Base-by-base conservation (phyloP, 2,329 filamentous ascomycete species). In the Karstenula rhodostoma region DNA sequence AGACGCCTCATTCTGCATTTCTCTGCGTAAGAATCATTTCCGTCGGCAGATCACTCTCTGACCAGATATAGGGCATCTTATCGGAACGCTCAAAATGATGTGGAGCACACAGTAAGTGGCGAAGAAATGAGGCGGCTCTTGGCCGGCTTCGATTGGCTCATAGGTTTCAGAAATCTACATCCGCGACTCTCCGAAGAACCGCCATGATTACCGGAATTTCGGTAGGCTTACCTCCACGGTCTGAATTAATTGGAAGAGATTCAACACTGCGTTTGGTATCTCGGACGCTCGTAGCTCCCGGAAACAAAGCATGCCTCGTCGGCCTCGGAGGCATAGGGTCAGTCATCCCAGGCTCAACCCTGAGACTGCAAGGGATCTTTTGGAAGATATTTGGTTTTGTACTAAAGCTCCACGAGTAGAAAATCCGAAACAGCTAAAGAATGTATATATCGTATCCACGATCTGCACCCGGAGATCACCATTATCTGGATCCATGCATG, bases 341-440 rank as follows among this genome's bases (percentile, higher is more conserved):
- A 51, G 48, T 51, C 19, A 51, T 51, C 27, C 48, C 32, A 51
- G 32, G 19, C 32, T 23, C 29, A 37, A 23, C 10, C 12, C 19
- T 49, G 29, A 10, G 46, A 49, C 23, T 25, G 9, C 19, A 19
- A 19, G 25, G 10, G 32, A 32, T n/a, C 17, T 15, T 17, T n/a
- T n/a, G n/a, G 27, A 25, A 49, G 1, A 51, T 40, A 2, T 37
- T 51, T 35, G 47, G 29, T 49, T 25, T 17, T 4, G 19, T 51
- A 37, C 48, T 51, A 37, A 51, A 37, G 10, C n/a, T 25, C 8
- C 8, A 4, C 7, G 9, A 51, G 10, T 19, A 51, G 48, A 32
- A 51, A 51, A 51, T 37, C 48, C 19, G 32, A 37, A n/a, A 32
- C 32, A 23, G 48, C 32, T 13, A 40, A 35, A 22, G 48, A 51